phyloP scores from a whole-genome alignment of 495 filamentous ascomycete species.

The Neohortaea acidophila region DNA sequence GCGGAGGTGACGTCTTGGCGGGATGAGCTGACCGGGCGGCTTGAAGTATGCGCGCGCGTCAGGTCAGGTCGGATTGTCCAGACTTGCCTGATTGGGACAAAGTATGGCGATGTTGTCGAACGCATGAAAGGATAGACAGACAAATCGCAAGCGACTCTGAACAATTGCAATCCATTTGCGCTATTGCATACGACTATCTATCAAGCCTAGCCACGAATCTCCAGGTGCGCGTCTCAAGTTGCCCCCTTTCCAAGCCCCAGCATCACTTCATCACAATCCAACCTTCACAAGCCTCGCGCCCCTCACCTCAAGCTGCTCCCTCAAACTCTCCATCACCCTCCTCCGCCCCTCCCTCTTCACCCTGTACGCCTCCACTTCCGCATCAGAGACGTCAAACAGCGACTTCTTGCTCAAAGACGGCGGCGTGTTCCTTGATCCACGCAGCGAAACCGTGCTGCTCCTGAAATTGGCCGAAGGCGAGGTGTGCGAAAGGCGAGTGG shows the following conservation, averaged over 20 bases:
- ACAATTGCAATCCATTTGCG: neutral
- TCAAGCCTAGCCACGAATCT: neutral
- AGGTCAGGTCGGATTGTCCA: no score
- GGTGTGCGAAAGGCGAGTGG: constrained; percentile 3
- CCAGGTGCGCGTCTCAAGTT: neutral
- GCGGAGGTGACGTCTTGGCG: no score
- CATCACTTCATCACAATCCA: no score
- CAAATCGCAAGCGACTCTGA: no score
- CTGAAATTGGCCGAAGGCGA: neutral
- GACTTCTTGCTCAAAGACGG: constrained; percentile 26
- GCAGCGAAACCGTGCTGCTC: constrained; percentile 18
- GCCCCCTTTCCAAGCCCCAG: neutral
- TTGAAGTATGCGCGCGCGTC: no score
- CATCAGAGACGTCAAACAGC: constrained; percentile 14
- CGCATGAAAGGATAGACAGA: no score
- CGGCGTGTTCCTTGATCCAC: constrained; percentile 30
- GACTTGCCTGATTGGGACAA: no score
- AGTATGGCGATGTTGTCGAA: no score
- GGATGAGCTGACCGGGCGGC: no score
- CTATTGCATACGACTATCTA: no score
- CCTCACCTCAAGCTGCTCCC: constrained; percentile 24
- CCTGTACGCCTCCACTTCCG: constrained; percentile 45
- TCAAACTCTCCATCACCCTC: constrained; percentile 35
- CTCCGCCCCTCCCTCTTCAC: constrained; percentile 40
- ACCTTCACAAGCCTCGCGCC: constrained; percentile 20